A percentile compares a stretch with the other conserved stretches of the same genome.
phyloP scores from a whole-genome alignment of 495 filamentous ascomycete genomes.

The Daldinia vernicosa region DNA sequence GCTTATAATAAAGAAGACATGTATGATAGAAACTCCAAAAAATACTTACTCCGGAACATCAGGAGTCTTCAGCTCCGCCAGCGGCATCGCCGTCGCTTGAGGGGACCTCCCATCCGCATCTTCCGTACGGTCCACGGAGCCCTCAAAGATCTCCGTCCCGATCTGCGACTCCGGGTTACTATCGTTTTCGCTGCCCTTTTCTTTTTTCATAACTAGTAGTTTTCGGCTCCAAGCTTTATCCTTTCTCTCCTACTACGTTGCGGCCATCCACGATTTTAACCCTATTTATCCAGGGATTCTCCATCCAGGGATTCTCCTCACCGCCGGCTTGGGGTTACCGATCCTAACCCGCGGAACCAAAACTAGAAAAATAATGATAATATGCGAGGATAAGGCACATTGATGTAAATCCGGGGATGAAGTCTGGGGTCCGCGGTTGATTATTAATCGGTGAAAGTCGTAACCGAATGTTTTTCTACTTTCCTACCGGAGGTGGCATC shows the following conservation, averaged over 20 bases:
- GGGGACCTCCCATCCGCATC: constrained; percentile 8
- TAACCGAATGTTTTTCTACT: too few relatives aligned
- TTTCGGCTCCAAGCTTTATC: background rate
- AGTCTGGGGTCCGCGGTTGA: constrained; percentile 14
- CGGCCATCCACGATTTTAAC: background rate
- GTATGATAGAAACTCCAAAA: background rate
- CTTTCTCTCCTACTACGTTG: background rate
- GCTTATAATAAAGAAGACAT: background rate
- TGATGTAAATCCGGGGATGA: constrained; percentile 15
- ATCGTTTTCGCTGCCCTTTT: constrained; percentile 23
- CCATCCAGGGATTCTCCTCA: constrained; percentile 16
- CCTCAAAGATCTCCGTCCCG: constrained; percentile 16
- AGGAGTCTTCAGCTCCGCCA: background rate
- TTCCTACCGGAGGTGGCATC: background rate
- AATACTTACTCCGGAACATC: constrained; percentile 32
- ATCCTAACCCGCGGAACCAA: background rate
- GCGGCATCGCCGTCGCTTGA: constrained; percentile 1
- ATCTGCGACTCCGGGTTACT: constrained; percentile 9
- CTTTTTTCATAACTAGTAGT: constrained; percentile 8
- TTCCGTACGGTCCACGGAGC: constrained; percentile 16
- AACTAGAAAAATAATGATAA: background rate
- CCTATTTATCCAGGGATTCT: constrained; percentile 12
- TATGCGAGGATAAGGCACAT: background rate
- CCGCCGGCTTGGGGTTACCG: background rate
- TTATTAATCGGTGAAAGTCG: constrained; percentile 15